Conservation (phyloP, 2,329 filamentous ascomycete genomes). For the Microdochium paspali region DNA sequence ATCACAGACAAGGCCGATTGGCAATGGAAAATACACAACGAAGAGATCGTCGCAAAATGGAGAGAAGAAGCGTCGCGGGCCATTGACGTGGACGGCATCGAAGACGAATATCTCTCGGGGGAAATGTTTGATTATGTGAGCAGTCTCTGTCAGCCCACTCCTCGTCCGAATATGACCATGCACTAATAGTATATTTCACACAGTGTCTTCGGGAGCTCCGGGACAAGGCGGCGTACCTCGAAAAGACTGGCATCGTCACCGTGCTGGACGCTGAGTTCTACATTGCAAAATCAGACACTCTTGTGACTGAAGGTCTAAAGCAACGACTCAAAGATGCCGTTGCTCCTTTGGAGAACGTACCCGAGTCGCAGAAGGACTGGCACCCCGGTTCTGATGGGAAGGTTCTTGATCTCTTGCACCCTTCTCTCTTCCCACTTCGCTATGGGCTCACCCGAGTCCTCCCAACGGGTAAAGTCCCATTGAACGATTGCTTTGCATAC, state of each 20-base stretch:
- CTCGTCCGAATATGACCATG: too few relatives aligned
- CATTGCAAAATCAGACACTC: slow-evolving; percentile 42
- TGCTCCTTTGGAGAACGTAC: slow-evolving; percentile 37
- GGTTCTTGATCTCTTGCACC: slow-evolving; percentile 55
- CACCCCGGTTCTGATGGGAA: slow-evolving; percentile 46
- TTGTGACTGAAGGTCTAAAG: slow-evolving; percentile 26
- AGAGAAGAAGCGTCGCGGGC: slow-evolving; percentile 7
- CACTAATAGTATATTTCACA: slow-evolving; percentile 1
- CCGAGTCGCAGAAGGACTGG: slow-evolving; percentile 44
- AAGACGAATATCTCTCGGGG: slow-evolving; percentile 17
- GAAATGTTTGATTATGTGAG: slow-evolving; percentile 26
- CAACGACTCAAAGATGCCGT: slow-evolving; percentile 32
- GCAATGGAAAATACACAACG: slow-evolving; percentile 13
- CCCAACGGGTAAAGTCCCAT: slow-evolving; percentile 18
- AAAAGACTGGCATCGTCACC: slow-evolving; percentile 25
- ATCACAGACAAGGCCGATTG: slow-evolving; percentile 17
- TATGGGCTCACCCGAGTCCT: slow-evolving; percentile 38
- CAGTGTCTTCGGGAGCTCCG: slow-evolving; percentile 30
- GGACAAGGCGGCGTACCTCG: slow-evolving; percentile 32
- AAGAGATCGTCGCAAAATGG: slow-evolving; percentile 12
- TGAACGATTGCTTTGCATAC: slow-evolving; percentile 17
- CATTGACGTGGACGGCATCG: slow-evolving; percentile 2
- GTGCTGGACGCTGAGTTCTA: slow-evolving; percentile 29
- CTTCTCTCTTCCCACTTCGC: slow-evolving; percentile 52
- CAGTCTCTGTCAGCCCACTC: not conserved